Conservation (phyloP, 2,329 filamentous ascomycete genomes). For the Fusarium falciforme region DNA sequence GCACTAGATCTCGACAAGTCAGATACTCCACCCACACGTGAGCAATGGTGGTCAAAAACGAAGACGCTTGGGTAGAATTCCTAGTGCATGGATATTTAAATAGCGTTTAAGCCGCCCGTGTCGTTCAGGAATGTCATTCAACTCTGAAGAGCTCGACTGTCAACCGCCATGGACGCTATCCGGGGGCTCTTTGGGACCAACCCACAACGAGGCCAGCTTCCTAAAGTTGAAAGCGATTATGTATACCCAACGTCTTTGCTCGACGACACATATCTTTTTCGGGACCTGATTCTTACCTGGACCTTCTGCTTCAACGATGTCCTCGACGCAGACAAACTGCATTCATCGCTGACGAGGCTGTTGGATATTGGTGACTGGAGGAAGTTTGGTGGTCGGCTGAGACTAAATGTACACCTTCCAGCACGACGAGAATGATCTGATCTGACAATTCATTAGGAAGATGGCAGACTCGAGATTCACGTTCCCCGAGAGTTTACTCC, state of each 20-base stretch:
- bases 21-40: background rate
- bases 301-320: constrained; percentile 59
- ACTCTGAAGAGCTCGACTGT: background rate
- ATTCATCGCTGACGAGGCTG: constrained; percentile 49
- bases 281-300: constrained; percentile 30
- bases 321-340: constrained; percentile 55
- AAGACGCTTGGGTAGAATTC: background rate
- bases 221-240: background rate
- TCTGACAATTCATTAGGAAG: constrained; percentile 6
- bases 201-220: background rate
- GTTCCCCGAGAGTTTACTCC: constrained; percentile 46
- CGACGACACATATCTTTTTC: constrained; percentile 1
- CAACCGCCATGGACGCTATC: background rate
- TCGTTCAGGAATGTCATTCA: background rate
- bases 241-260: constrained; percentile 4
- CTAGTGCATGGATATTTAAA: background rate
- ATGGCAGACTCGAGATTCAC: constrained; percentile 48
- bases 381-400: constrained; percentile 58
- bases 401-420: constrained; percentile 28
- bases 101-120: background rate
- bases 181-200: background rate
- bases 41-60: background rate
- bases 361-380: constrained; percentile 58
- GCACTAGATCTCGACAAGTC: background rate
- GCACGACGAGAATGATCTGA: background rate